Conservation (phyloP, 371 early-diverging fungal species). For the Sanchytrium tribonematis region DNA sequence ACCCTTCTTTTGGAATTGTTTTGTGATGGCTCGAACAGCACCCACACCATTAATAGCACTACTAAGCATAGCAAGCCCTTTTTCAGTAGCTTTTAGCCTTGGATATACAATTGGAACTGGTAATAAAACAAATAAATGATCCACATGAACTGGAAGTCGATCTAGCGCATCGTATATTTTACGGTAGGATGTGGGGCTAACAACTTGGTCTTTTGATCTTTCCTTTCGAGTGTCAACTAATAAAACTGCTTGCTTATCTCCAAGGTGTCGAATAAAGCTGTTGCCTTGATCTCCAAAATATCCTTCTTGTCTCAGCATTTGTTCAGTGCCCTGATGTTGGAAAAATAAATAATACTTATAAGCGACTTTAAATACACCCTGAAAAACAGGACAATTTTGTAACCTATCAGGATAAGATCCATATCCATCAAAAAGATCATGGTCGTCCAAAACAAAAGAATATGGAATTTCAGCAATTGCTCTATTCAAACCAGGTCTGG, state of each 20-base stretch:
- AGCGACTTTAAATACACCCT: slow-evolving; percentile 30
- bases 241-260: slow-evolving; percentile 30
- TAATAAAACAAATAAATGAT: slow-evolving; percentile 34
- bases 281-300: slow-evolving; percentile 25
- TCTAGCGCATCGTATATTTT: slow-evolving; percentile 25
- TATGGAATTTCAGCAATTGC: slow-evolving; percentile 40
- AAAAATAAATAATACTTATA: slow-evolving; percentile 49
- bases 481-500: slow-evolving; percentile 24
- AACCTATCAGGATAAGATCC: slow-evolving; percentile 57
- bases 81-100: slow-evolving; percentile 30
- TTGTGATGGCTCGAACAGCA: slow-evolving; percentile 13
- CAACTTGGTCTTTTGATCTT: slow-evolving; percentile 30
- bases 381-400: slow-evolving; percentile 26
- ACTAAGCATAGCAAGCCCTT: slow-evolving; percentile 11
- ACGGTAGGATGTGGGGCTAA: slow-evolving; percentile 30
- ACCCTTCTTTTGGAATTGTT: slow-evolving; percentile 2
- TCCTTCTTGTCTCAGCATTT: slow-evolving; percentile 25
- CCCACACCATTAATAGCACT: slow-evolving; percentile 9
- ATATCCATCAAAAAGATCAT: slow-evolving; percentile 18
- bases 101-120: slow-evolving; percentile 50
- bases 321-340: slow-evolving; percentile 39
- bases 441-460: slow-evolving; percentile 48
- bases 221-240: slow-evolving; percentile 50
- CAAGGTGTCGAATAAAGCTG: slow-evolving; percentile 25
- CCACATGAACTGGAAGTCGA: slow-evolving; percentile 20